A percentile compares a stretch with the other conserved stretches of the same genome.
These are phyloP conservation scores for Zygoascus bituminiphila DNA, from an alignment of 805 yeast genomes.

Conservation along the genomic window DNA sequence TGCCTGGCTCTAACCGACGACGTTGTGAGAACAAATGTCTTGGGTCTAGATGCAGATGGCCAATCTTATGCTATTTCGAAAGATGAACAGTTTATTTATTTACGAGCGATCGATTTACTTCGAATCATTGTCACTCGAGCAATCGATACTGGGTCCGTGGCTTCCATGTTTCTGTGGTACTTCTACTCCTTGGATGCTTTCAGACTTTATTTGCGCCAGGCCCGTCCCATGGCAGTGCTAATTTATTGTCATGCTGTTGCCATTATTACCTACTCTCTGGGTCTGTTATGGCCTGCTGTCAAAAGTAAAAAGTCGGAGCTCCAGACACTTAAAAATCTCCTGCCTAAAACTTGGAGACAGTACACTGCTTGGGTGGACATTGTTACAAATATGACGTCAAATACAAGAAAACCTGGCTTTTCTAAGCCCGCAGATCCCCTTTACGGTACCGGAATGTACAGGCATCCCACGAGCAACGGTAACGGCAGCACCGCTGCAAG, in stretches of 20 bases:
- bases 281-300: conserved; percentile 2
- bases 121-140: background rate
- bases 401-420: background rate
- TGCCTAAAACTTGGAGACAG: background rate
- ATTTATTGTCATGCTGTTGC: conserved; percentile 2
- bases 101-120: background rate
- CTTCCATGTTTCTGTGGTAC: conserved; percentile 2
- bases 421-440: too few relatives aligned
- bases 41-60: background rate
- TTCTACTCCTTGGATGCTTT: background rate
- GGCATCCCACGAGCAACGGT: too few relatives aligned
- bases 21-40: background rate
- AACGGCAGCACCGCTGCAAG: background rate
- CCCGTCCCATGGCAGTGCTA: background rate
- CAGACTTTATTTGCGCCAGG: background rate
- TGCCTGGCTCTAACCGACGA: background rate
- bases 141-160: background rate
- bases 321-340: background rate
- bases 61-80: background rate
- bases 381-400: background rate
- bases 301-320: background rate
- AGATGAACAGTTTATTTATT: background rate
- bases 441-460: too few relatives aligned
- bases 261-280: background rate
- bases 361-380: conserved; percentile 3